Base-by-base conservation (phyloP, 2,329 filamentous ascomycete species). In the Fusarium sororula region DNA sequence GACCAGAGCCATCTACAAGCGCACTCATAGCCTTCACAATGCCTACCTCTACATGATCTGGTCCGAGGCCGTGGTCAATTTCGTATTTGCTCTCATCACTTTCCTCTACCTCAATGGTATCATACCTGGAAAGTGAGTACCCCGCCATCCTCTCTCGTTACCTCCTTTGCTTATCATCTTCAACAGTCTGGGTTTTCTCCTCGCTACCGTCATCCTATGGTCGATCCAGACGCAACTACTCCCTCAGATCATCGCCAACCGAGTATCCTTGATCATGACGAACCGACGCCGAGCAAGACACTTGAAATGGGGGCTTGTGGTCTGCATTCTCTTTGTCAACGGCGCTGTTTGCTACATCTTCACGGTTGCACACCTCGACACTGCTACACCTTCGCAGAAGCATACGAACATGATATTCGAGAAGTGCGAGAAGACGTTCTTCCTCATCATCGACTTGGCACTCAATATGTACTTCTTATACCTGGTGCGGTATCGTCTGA, bases 391-490 rank as follows among this genome's bases (percentile, higher is more conserved):
- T 0, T 32, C 18, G 6, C 57, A 76, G 37, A 59, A 70, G 14
- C 41, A 59, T 10, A 37, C 68, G 15, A 80, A 79, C 22, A 42
- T 70, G 4, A 51, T 74, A 1, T 79, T 79, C 24, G 78, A 80
- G 50, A 78, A 72, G 30, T 64, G 63, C 3, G 77, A 80, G 53
- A 90, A 89, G 72, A 79, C 83, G 0, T 81, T 89, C 17, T 88
- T 88, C 62, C 78, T 88, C 1, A 58, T 87, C 4, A 80, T 88
- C 4, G 87, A 89, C 57, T 81, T 83, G 7, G 78, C 75, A 1
- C 81, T 90, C 20, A 90, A 89, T 62, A 80, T 81, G 67, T 87
- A 85, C 73, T 90, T 90, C 73, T 77, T 89, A 5, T 78, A 80
- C 18, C 79, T 81, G 6, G 86, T 88, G 32, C 84, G 85, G 51